Percentiles rank a stretch among this genome's conserved stretches.
These are phyloP conservation scores for Starmerella khaoyaiensis DNA, from an alignment of 805 yeast genomes.

Conservation along the genomic window DNA sequence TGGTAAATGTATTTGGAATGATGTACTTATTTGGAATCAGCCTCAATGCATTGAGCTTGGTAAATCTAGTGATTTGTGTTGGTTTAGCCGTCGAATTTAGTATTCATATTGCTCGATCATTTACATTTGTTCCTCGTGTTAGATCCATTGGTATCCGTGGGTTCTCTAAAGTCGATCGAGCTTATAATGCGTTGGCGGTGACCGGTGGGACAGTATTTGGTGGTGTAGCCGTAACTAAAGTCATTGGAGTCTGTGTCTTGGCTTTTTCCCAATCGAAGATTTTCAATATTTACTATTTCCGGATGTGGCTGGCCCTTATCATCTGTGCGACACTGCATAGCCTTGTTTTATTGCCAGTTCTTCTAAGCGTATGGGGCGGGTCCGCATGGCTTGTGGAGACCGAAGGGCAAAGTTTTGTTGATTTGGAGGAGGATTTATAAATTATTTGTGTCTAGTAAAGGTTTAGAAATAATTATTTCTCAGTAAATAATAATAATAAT, in stretches of 20 bases:
- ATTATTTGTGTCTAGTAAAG: not conserved
- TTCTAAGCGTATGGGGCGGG: slow-evolving; percentile 54
- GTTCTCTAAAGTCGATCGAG: slow-evolving; percentile 27
- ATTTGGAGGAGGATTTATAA: slow-evolving; percentile 21
- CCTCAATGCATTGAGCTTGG: slow-evolving; percentile 78
- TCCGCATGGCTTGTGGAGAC: slow-evolving; percentile 34
- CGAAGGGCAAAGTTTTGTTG: slow-evolving; percentile 25
- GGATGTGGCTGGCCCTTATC: slow-evolving; percentile 85
- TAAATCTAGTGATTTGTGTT: slow-evolving; percentile 79
- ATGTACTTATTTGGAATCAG: slow-evolving; percentile 66
- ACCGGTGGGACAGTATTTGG: slow-evolving; percentile 87
- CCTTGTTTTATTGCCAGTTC: slow-evolving; percentile 62
- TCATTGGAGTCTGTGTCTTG: slow-evolving; percentile 74
- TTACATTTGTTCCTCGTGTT: slow-evolving; percentile 36
- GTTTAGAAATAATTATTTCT: no score
- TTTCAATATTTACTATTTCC: slow-evolving; percentile 80
- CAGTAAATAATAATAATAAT: no score
- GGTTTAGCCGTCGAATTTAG: slow-evolving; percentile 93
- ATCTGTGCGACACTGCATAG: slow-evolving; percentile 68
- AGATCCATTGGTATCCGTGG: slow-evolving; percentile 25
- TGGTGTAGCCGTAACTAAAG: slow-evolving; percentile 80
- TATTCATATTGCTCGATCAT: slow-evolving; percentile 72
- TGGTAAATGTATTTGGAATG: slow-evolving; percentile 64
- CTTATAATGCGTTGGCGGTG: slow-evolving; percentile 48
- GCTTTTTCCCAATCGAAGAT: slow-evolving; percentile 81